Percentiles rank a stretch among this genome's conserved stretches.
Conservation (phyloP, 2,329 filamentous ascomycete species). For the Botryotinia globosa region DNA sequence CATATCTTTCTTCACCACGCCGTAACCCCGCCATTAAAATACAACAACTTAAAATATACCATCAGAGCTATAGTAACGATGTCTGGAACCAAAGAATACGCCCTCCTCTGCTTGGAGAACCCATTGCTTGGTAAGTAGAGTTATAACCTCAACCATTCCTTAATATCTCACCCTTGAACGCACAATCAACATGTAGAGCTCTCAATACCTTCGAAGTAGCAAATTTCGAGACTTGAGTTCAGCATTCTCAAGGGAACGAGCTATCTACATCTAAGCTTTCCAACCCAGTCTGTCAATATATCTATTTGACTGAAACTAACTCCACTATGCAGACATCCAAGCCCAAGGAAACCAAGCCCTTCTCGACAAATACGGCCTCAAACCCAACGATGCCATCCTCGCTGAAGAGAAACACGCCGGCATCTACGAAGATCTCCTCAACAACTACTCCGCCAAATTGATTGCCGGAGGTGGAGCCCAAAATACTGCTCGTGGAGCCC, state of each 20-base stretch:
- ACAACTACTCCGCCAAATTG: constrained; percentile 88
- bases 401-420: constrained; percentile 86
- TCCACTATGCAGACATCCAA: constrained; percentile 72
- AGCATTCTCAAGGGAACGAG: not conserved
- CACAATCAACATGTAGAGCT: not conserved
- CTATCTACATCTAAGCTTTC: not conserved
- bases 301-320: constrained; percentile 10
- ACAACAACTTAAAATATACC: constrained; percentile 21
- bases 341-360: constrained; percentile 77
- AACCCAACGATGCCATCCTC: constrained; percentile 96
- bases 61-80: constrained; percentile 47
- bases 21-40: constrained; percentile 20
- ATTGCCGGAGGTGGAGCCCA: constrained; percentile 95
- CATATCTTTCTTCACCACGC: constrained; percentile 21
- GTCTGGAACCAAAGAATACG: constrained; percentile 74
- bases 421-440: constrained; percentile 90
- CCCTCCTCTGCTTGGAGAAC: constrained; percentile 93
- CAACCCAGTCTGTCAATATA: not conserved
- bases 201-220: not conserved
- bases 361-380: constrained; percentile 88
- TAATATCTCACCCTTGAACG: not conserved
- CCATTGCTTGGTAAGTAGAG: constrained; percentile 78
- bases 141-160: not conserved
- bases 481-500: constrained; percentile 93
- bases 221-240: not conserved